A percentile compares a stretch with the other conserved stretches of the same genome.
Conservation (phyloP, 140 eudicot species). For the Flaveria floridana region DNA sequence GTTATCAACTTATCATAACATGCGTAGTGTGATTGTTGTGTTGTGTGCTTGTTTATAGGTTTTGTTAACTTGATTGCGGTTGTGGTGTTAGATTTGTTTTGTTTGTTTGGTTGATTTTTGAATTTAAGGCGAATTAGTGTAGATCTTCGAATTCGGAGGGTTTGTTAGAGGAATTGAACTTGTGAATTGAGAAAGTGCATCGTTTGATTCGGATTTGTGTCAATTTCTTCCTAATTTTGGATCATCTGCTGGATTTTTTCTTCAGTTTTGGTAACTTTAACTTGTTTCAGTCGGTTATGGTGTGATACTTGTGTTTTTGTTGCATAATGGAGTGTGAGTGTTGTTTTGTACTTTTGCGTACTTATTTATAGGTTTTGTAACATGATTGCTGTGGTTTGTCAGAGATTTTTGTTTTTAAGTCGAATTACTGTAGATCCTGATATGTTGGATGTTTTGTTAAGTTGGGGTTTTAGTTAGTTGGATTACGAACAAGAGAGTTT, state of each 20-base stretch:
- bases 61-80: not conserved
- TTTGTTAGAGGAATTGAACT: constrained; percentile 22
- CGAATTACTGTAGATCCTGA: constrained; percentile 29
- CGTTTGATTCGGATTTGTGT: constrained; percentile 14
- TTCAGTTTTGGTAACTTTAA: constrained; percentile 28
- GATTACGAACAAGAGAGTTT: constrained; percentile 7
- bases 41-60: not conserved
- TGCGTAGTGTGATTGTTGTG: not conserved
- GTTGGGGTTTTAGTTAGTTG: constrained; percentile 28
- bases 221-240: not conserved
- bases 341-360: not conserved
- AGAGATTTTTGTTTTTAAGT: constrained; percentile 22
- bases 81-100: not conserved
- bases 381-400: not conserved
- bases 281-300: constrained; percentile 28
- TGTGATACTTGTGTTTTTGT: not conserved
- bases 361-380: not conserved
- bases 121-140: constrained; percentile 29
- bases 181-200: constrained; percentile 21
- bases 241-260: constrained; percentile 18
- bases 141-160: constrained; percentile 20
- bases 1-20: not conserved
- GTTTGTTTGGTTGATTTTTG: not conserved
- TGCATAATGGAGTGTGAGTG: not conserved
- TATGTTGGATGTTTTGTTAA: constrained; percentile 20